Evolutionary conservation across 768 basidiomycete species (phyloP).

Genomic region (Boletus sensibilis): DNA sequence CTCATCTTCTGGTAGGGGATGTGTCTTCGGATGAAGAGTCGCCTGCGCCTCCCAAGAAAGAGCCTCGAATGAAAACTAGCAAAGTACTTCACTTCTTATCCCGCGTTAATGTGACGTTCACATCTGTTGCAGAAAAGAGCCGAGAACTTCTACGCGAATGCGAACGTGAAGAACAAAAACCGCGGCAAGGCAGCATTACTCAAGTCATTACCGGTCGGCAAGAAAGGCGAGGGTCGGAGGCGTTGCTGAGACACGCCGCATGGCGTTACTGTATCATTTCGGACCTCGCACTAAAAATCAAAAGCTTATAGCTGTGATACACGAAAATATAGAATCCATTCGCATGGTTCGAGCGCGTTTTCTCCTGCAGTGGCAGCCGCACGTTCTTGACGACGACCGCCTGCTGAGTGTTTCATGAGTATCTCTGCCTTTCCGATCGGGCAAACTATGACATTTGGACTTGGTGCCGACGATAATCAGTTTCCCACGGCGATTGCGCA

Average conservation of each 20-base stretch:
- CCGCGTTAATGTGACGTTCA: slow-evolving; percentile 5
- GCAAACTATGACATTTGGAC: not conserved
- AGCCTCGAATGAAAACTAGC: slow-evolving; percentile 87
- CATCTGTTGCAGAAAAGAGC: slow-evolving; percentile 66
- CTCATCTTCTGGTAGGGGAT: slow-evolving; percentile 28
- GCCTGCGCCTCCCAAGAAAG: slow-evolving; percentile 47
- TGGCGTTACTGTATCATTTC: slow-evolving; percentile 18
- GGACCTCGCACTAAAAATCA: slow-evolving; percentile 10
- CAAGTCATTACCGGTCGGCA: slow-evolving; percentile 55
- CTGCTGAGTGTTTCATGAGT: slow-evolving; percentile 14
- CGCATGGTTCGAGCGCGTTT: slow-evolving; percentile 4
- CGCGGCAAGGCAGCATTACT: slow-evolving; percentile 61
- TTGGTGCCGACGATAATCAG: slow-evolving; percentile 37
- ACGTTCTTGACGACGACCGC: slow-evolving; percentile 1
- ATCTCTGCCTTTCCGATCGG: not conserved
- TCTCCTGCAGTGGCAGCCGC: not conserved
- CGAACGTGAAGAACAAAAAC: slow-evolving; percentile 88
- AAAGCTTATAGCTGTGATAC: slow-evolving; percentile 8
- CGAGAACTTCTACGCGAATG: slow-evolving; percentile 80
- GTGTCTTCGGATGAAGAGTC: slow-evolving; percentile 35
- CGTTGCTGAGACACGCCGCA: slow-evolving; percentile 25
- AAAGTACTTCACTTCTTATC: slow-evolving; percentile 51
- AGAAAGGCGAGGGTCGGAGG: slow-evolving; percentile 43
- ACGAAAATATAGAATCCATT: slow-evolving; percentile 12
- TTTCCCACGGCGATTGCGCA: slow-evolving; percentile 30